These are phyloP conservation scores for Paradendryphiella salina DNA, from an alignment of 2,329 filamentous ascomycete genomes.

Conservation along the genomic window DNA sequence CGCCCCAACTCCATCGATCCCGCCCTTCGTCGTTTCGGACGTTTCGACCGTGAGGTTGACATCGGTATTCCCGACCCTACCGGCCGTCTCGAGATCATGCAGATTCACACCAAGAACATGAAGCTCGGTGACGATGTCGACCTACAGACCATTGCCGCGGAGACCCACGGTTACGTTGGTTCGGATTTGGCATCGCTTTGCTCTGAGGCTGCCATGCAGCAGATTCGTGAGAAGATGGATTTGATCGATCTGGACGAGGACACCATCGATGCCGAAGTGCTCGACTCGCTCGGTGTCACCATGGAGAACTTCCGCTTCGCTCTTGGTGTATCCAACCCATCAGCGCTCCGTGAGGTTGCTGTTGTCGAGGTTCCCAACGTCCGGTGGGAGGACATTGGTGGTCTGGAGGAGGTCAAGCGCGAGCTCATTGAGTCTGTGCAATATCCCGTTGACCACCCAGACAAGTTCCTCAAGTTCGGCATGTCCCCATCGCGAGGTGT, in stretches of 20 bases:
- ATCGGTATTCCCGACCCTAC: constrained; percentile 98
- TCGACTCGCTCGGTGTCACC: constrained; percentile 96
- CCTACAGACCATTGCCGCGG: constrained; percentile 91
- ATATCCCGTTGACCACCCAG: constrained; percentile 98
- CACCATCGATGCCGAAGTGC: constrained; percentile 96
- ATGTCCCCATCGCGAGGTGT: constrained; percentile 97
- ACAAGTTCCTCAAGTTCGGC: constrained; percentile 99
- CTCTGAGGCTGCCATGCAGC: constrained; percentile 99
- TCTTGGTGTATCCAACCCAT: constrained; percentile 96
- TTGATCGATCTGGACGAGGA: constrained; percentile 98
- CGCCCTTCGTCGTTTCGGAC: constrained; percentile 94
- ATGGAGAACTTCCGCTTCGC: constrained; percentile 99
- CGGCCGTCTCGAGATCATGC: constrained; percentile 96
- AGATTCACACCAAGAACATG: constrained; percentile 99
- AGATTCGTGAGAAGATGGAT: constrained; percentile 99
- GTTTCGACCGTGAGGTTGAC: constrained; percentile 98
- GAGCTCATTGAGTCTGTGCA: constrained; percentile 99
- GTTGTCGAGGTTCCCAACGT: constrained; percentile 99
- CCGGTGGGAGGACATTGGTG: constrained; percentile 99
- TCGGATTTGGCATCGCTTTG: constrained; percentile 98
- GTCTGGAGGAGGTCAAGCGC: constrained; percentile 96
- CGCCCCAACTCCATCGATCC: constrained; percentile 98
- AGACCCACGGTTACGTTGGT: constrained; percentile 98
- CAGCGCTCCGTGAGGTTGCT: constrained; percentile 95
- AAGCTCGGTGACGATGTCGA: constrained; percentile 97